Conservation (phyloP, 1,139 yeast species). For the Yamadazyma sp. region DNA sequence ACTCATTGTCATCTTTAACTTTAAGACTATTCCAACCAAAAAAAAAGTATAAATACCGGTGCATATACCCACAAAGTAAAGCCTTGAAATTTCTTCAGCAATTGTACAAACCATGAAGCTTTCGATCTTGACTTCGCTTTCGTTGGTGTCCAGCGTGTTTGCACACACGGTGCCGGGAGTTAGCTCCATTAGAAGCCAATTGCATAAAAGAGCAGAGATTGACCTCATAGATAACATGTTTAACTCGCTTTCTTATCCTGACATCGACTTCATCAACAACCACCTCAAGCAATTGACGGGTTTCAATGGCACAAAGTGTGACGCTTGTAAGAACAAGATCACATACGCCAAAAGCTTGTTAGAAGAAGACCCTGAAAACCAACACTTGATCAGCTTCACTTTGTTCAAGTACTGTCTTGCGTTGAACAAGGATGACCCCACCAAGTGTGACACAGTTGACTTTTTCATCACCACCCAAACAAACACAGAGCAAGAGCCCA, state of each 20-base stretch:
- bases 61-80: too few species aligned
- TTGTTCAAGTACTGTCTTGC: conserved; percentile 36
- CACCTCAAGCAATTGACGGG: conserved; percentile 27
- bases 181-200: conserved; percentile 18
- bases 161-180: conserved; percentile 23
- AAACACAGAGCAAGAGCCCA: conserved; percentile 17
- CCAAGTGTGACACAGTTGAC: conserved; percentile 35
- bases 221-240: conserved; percentile 27
- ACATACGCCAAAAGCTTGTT: conserved; percentile 30
- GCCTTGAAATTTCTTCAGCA: neutral
- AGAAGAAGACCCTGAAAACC: conserved; percentile 29
- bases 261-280: conserved; percentile 30
- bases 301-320: conserved; percentile 34
- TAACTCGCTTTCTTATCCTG: conserved; percentile 23
- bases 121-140: neutral
- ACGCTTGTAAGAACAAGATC: conserved; percentile 36
- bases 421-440: conserved; percentile 28
- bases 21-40: neutral
- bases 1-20: neutral
- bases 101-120: neutral
- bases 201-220: conserved; percentile 16
- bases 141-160: conserved; percentile 8
- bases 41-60: conserved; percentile 1
- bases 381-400: conserved; percentile 36
- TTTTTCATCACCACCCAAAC: conserved; percentile 40